A percentile compares a stretch with the other conserved stretches of the same genome.
These are phyloP conservation scores for Verticillium isaacii DNA, from an alignment of 2,329 filamentous ascomycete species.

Conservation along the genomic window DNA sequence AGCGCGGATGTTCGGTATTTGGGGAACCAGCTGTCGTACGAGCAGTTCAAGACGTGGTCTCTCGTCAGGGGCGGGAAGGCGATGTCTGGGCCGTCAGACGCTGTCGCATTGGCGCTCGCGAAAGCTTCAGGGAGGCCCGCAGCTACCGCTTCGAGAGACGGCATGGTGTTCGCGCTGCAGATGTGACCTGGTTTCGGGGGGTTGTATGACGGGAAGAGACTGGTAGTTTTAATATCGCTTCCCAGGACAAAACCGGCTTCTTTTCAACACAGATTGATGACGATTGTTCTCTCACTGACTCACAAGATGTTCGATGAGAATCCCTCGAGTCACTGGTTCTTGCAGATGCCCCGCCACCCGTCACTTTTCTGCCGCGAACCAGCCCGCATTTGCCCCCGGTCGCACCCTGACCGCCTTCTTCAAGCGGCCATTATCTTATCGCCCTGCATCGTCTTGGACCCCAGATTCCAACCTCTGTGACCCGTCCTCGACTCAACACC, in stretches of 20 bases:
- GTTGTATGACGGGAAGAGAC: neutral
- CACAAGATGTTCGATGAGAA: slow-evolving; percentile 1
- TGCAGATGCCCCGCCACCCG: slow-evolving; percentile 1
- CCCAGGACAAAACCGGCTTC: neutral
- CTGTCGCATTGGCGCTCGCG: slow-evolving; percentile 1
- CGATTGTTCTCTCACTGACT: neutral
- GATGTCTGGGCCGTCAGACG: slow-evolving; percentile 28
- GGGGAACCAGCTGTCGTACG: slow-evolving; percentile 88
- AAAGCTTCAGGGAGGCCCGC: slow-evolving; percentile 1
- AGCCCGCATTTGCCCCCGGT: neutral
- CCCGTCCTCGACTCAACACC: neutral
- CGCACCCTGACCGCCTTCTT: neutral
- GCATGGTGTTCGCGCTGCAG: slow-evolving; percentile 20
- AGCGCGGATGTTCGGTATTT: slow-evolving; percentile 72
- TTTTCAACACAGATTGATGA: neutral
- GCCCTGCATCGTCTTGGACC: neutral
- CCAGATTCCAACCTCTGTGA: neutral
- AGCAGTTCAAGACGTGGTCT: slow-evolving; percentile 88
- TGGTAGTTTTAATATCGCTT: neutral
- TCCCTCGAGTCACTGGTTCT: neutral
- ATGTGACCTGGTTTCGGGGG: neutral
- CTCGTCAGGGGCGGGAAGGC: slow-evolving; percentile 80
- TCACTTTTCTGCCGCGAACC: neutral
- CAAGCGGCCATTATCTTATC: neutral
- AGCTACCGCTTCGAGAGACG: slow-evolving; percentile 19